Conservation (phyloP, 1,139 yeast genomes). For the Magnusiomyces paraingens region DNA sequence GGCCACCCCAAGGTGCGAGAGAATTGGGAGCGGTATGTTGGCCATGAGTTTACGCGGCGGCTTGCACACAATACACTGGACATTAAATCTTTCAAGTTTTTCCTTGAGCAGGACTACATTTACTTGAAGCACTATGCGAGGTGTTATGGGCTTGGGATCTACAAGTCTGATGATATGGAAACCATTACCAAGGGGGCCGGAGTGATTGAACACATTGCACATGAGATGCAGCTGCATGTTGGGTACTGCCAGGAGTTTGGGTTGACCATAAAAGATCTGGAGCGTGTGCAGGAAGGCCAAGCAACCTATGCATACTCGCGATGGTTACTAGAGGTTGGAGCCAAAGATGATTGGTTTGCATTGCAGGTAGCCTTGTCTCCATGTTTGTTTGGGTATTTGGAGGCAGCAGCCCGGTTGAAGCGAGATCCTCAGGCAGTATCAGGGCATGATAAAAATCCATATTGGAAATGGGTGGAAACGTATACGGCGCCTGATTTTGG, state of each 20-base stretch:
- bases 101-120: conserved; percentile 63
- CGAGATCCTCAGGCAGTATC: conserved; percentile 18
- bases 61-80: conserved; percentile 51
- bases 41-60: conserved; percentile 55
- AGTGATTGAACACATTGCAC: conserved; percentile 47
- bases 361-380: conserved; percentile 67
- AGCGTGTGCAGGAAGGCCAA: conserved; percentile 44
- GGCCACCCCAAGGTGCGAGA: conserved; percentile 50
- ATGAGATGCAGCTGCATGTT: conserved; percentile 54
- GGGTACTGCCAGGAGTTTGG: conserved; percentile 45
- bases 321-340: conserved; percentile 47
- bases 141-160: conserved; percentile 59
- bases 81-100: conserved; percentile 47
- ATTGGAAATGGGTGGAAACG: conserved; percentile 55
- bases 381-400: conserved; percentile 67
- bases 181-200: conserved; percentile 42
- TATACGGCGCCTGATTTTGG: conserved; percentile 53
- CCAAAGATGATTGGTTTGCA: conserved; percentile 53
- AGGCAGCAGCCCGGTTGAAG: conserved; percentile 38
- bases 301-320: conserved; percentile 58
- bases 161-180: conserved; percentile 49
- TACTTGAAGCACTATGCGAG: conserved; percentile 65
- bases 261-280: conserved; percentile 42
- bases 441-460: conserved; percentile 28
- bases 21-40: conserved; percentile 52